Evolutionary conservation across 2,329 filamentous ascomycete species (phyloP), one percentile per base, ranked within the genome.

Genomic region (Neofusicoccum parvum): DNA sequence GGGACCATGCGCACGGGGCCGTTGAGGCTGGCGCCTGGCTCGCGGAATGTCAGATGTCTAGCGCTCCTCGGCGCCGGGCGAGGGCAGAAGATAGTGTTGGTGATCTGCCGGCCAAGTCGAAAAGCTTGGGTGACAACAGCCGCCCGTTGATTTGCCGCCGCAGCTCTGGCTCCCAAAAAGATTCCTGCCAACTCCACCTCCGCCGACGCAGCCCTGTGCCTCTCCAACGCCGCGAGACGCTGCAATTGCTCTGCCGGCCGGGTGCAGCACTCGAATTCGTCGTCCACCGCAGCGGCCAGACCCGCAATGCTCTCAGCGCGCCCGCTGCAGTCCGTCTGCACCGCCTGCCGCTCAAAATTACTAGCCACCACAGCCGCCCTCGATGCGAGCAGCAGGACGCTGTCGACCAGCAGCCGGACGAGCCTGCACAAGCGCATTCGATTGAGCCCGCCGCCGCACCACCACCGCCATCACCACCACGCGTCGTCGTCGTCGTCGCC

Each of bases 301-400:
- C 39, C 54, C 34, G 46, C 59, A 51, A 65, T 65, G 62, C 53
- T 65, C 43, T 48, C 51, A n/a, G 10, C 51, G 11, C 62, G 62
- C 34, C 51, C 51, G 12, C 43, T 56, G 51, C 62, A 65, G 51
- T 59, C 50, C 41, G 37, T 65, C 34, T 65, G 62, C 62, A 65
- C 32, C 11, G 41, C 62, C 12, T 65, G 62, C 41, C 62, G 62
- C 20, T 58, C 50, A 11, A 65, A 65, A n/a, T 41, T 58, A 10
- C 41, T 45, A 3, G 15, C 51, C 41, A 17, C 34, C 48, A n/a
- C 62, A 32, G 43, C 62, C 34, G 48, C 36, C 41, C 20, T 64
- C 10, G 62, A 64, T 14, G 41, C 62, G 3, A 32, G 62, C 39
- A 64, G n/a, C 41, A 50, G 49, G 14, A 34, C 62, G 5, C 45